Evolutionary conservation across 768 basidiomycete genomes (phyloP).

Genomic region (Auriscalpium orientale): DNA sequence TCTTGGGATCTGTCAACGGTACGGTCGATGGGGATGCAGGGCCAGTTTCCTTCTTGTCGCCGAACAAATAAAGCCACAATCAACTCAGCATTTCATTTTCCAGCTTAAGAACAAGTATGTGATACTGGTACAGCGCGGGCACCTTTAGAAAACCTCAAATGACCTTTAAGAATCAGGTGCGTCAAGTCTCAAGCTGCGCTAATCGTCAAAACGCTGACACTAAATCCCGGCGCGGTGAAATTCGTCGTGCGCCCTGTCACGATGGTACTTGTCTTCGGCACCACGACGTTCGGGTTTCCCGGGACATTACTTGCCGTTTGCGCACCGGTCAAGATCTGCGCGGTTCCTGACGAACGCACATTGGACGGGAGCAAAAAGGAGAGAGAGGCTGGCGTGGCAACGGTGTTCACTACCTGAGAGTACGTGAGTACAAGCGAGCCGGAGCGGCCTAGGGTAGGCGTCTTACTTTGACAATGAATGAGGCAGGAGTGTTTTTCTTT

Average conservation of each 20-base stretch:
- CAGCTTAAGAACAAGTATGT: too few species aligned
- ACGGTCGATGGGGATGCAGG: too few species aligned
- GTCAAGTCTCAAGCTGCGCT: not conserved
- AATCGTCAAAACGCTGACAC: constrained; percentile 31
- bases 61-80: too few species aligned
- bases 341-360: constrained; percentile 36
- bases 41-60: too few species aligned
- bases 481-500: constrained; percentile 21
- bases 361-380: constrained; percentile 50
- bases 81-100: too few species aligned
- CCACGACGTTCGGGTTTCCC: constrained; percentile 36
- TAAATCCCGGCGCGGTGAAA: constrained; percentile 45
- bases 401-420: constrained; percentile 49
- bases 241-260: constrained; percentile 43
- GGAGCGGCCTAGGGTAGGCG: not conserved
- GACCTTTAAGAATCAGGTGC: not conserved
- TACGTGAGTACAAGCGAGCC: not conserved
- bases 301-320: constrained; percentile 50
- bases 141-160: too few species aligned
- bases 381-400: constrained; percentile 29
- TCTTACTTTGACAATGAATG: constrained; percentile 53
- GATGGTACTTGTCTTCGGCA: constrained; percentile 39
- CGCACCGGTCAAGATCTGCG: constrained; percentile 43
- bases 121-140: too few species aligned
- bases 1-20: too few species aligned